Percentiles rank a stretch among this genome's conserved stretches.
Conservation (phyloP, 352 stramenopile species). For the Phytophthora hybrid region DNA sequence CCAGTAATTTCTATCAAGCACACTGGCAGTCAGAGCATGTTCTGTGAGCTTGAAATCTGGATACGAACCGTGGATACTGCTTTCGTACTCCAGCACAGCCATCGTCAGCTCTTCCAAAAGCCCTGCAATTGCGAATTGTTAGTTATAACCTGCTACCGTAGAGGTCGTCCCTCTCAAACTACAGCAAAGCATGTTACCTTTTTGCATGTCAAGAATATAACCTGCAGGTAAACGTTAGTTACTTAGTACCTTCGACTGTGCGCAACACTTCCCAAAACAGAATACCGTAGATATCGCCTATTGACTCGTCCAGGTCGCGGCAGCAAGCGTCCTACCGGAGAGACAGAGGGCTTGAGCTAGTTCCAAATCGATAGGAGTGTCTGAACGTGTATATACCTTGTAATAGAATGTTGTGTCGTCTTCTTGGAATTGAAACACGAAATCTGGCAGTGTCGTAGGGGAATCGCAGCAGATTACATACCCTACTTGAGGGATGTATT, state of each 20-base stretch:
- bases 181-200: constrained; percentile 47
- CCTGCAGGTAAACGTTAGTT: constrained; percentile 40
- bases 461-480: constrained; percentile 88
- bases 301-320: constrained; percentile 78
- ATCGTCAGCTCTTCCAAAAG: constrained; percentile 81
- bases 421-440: constrained; percentile 91
- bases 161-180: not conserved
- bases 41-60: not conserved
- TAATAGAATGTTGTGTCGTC: constrained; percentile 89
- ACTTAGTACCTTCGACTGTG: constrained; percentile 4
- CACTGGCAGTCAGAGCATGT: not conserved
- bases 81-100: constrained; percentile 74
- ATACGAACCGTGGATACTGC: constrained; percentile 65
- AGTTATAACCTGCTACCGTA: not conserved
- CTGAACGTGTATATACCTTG: constrained; percentile 54
- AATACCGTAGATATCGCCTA: constrained; percentile 86
- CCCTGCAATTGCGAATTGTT: constrained; percentile 42
- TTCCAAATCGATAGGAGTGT: not conserved
- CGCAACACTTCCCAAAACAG: not conserved
- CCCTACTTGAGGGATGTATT: constrained; percentile 90
- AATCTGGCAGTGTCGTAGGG: constrained; percentile 70
- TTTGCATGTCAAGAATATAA: constrained; percentile 84
- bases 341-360: not conserved
- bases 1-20: constrained; percentile 69
- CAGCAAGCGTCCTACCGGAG: constrained; percentile 72